Evolutionary conservation across 164 flowering plant species (phyloP).

Genomic region (Nymphaea thermarum): DNA sequence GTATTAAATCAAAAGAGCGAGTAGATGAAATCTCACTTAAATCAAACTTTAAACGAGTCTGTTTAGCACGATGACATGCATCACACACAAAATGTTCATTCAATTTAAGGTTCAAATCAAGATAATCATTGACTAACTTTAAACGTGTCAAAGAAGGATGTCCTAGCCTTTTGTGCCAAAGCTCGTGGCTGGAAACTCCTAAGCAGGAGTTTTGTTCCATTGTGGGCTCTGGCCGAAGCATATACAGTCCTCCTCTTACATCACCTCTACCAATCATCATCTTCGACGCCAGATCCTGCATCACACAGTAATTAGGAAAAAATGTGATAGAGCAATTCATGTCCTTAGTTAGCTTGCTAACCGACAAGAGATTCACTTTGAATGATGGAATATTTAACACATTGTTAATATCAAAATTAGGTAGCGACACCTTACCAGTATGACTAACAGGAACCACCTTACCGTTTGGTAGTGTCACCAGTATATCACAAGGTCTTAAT

Average conservation of each 20-base stretch:
- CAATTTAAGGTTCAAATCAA: too few relatives aligned
- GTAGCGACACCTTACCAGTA: too few relatives aligned
- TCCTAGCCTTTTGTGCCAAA: too few relatives aligned
- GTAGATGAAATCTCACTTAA: background rate
- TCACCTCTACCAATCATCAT: background rate
- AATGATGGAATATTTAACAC: background rate
- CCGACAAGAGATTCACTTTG: background rate
- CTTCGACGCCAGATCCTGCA: background rate
- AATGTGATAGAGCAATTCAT: background rate
- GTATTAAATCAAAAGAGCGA: background rate
- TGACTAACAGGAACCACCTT: too few relatives aligned
- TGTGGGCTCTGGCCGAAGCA: background rate
- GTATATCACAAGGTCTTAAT: too few relatives aligned
- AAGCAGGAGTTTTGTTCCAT: too few relatives aligned
- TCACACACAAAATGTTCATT: background rate
- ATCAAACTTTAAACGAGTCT: background rate
- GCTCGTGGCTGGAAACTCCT: too few relatives aligned
- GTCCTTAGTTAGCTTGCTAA: background rate
- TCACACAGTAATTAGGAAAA: background rate
- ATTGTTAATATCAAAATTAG: background rate
- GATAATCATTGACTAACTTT: too few relatives aligned
- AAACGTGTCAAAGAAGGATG: too few relatives aligned
- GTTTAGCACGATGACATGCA: background rate
- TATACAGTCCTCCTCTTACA: background rate
- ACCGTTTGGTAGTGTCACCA: too few relatives aligned